Base-by-base conservation (phyloP, 1,139 yeast genomes). In the Taphrina pruni region DNA sequence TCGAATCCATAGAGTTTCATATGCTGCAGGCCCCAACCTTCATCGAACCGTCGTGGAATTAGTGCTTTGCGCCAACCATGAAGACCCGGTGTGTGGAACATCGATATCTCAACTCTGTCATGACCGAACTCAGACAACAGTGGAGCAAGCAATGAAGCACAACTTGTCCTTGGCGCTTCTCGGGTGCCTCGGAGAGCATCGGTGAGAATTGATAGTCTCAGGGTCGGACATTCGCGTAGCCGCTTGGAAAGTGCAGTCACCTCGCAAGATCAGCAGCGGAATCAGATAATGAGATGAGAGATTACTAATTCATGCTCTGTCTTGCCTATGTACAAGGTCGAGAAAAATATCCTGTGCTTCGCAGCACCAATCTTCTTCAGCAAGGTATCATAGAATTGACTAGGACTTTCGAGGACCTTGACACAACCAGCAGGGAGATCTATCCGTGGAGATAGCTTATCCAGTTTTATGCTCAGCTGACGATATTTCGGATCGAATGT, bases 1-100 rank as follows among this genome's bases (percentile, higher is more conserved):
- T 94, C 99, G 75, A 92, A 87, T 1, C 99, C 99, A 77, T 94
- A 94, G 52, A 95, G 83, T 78, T 94, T 94, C 99, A 94, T 95
- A 77, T 94, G 99, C 78, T 94, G 99, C 67, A 94, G 82, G 0
- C 99, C 99, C 76, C 85, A 82, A 7, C 96, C 94, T 79, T 94
- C 99, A 77, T 93, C 92, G 72, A 93, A 83, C 72, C 99, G 83
- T 70, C 85, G 88, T 0, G 99, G 99, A 3, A 92, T 83, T 64
- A 90, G 70, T 21, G 80, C 75, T 75, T 87, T 87, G 70, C 85
- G 83, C 70, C 89, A 76, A 0, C 97, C 97, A 60, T 84, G 81
- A 73, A 90, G 83, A 73, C 88, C 88, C 0, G 99, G 99, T 0
- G 99, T 94, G 74, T 90, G 96, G 77, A 90, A 94, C 84, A 93